Evolutionary conservation across 768 basidiomycete species (phyloP).

Genomic region (Pisolithus microcarpus): DNA sequence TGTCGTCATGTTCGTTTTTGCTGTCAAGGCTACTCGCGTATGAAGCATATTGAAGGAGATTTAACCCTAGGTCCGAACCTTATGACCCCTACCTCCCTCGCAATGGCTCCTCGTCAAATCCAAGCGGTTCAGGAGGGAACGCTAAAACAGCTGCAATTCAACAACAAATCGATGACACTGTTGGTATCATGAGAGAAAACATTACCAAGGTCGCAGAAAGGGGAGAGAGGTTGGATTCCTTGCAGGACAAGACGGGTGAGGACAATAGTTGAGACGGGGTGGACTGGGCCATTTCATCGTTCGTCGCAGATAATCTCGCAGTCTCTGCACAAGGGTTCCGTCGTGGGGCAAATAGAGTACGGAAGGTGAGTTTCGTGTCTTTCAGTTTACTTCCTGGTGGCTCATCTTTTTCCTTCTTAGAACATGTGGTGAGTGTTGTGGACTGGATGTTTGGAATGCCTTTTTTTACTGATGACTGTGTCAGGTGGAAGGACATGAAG

Average conservation of each 20-base stretch:
- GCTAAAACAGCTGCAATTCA: conserved; percentile 93
- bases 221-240: conserved; percentile 85
- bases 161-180: conserved; percentile 94
- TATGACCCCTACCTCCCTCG: conserved; percentile 98
- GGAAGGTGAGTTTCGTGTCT: conserved; percentile 63
- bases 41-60: conserved; percentile 5
- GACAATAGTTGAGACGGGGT: conserved; percentile 9
- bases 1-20: conserved; percentile 20
- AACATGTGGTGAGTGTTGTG: conserved; percentile 77
- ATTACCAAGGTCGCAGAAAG: conserved; percentile 94
- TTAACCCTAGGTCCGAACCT: conserved; percentile 76
- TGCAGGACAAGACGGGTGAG: conserved; percentile 98
- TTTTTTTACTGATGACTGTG: conserved; percentile 4
- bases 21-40: neutral
- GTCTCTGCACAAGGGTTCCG: conserved; percentile 99
- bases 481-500: conserved; percentile 98
- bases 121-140: conserved; percentile 51
- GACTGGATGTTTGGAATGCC: neutral
- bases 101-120: conserved; percentile 56
- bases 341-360: conserved; percentile 91
- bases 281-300: neutral
- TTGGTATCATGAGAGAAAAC: conserved; percentile 97
- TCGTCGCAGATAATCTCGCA: conserved; percentile 77
- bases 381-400: neutral
- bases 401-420: conserved; percentile 31